Evolutionary conservation across 2,329 filamentous ascomycete genomes (phyloP).

Genomic region (Mariannaea sp.): DNA sequence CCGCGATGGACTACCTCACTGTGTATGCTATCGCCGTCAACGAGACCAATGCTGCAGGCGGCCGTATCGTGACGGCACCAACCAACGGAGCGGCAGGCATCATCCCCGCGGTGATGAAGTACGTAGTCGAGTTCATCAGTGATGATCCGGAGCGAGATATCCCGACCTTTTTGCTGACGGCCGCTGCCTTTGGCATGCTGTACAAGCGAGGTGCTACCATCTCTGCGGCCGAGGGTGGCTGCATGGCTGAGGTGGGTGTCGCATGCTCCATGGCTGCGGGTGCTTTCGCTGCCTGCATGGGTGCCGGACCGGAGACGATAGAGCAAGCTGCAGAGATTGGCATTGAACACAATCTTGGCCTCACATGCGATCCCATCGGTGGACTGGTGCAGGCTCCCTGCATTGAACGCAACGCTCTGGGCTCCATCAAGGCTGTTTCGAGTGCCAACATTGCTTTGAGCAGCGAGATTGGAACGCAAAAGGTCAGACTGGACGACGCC

Average conservation of each 20-base stretch:
- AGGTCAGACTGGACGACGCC: conserved; percentile 56
- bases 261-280: conserved; percentile 58
- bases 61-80: conserved; percentile 56
- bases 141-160: conserved; percentile 56
- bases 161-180: conserved; percentile 54
- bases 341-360: conserved; percentile 57
- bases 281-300: conserved; percentile 57
- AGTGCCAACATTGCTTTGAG: conserved; percentile 54
- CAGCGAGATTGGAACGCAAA: conserved; percentile 52
- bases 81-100: conserved; percentile 58
- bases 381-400: conserved; percentile 57
- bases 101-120: conserved; percentile 57
- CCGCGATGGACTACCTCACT: conserved; percentile 56
- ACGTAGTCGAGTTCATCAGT: conserved; percentile 55
- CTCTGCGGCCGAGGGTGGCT: conserved; percentile 56
- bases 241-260: conserved; percentile 59
- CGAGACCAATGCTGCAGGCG: conserved; percentile 57
- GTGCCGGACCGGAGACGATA: conserved; percentile 54
- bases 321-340: conserved; percentile 58
- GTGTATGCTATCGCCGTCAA: conserved; percentile 59
- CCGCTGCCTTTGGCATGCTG: conserved; percentile 56
- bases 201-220: conserved; percentile 59
- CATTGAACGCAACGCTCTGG: conserved; percentile 56
- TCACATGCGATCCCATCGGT: conserved; percentile 57
- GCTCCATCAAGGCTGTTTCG: conserved; percentile 56